phyloP scores from a whole-genome alignment of 176 grass and related monocot species.

The Musa troglodytarum region DNA sequence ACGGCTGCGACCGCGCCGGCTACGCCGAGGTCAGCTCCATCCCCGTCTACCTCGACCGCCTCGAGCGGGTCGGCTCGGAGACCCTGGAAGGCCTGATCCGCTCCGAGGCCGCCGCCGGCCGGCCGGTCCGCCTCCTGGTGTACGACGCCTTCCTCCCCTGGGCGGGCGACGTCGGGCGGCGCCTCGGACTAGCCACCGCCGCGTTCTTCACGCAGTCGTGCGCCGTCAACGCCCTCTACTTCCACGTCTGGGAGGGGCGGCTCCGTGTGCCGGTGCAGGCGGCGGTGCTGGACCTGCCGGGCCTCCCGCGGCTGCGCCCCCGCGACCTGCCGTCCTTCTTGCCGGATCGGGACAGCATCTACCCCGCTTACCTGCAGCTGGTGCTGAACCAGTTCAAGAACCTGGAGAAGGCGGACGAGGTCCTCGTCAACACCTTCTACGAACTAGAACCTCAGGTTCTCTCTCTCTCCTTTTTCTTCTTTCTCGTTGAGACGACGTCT shows the following conservation, averaged over 20 bases:
- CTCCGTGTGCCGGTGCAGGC: slow-evolving; percentile 29
- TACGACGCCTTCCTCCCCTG: slow-evolving; percentile 49
- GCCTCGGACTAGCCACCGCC: background rate
- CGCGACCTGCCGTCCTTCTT: slow-evolving; percentile 43
- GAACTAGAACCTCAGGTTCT: slow-evolving; percentile 47
- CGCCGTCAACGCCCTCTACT: slow-evolving; percentile 44
- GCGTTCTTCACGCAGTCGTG: slow-evolving; percentile 75
- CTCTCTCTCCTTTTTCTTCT: too few relatives aligned
- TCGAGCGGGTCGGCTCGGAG: slow-evolving; percentile 37
- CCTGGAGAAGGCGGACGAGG: slow-evolving; percentile 38
- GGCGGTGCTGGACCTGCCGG: slow-evolving; percentile 8
- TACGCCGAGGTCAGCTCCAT: slow-evolving; percentile 26
- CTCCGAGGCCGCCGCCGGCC: slow-evolving; percentile 25
- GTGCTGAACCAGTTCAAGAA: slow-evolving; percentile 48
- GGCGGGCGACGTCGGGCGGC: slow-evolving; percentile 9
- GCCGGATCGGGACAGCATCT: slow-evolving; percentile 9
- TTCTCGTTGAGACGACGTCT: background rate
- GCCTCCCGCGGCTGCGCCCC: slow-evolving; percentile 27
- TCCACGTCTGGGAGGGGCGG: slow-evolving; percentile 25
- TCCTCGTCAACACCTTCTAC: slow-evolving; percentile 66
- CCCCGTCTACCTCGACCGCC: slow-evolving; percentile 28
- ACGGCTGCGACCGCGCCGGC: slow-evolving; percentile 47
- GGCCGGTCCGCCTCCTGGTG: slow-evolving; percentile 39
- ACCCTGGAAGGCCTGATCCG: slow-evolving; percentile 43
- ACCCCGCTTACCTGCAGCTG: slow-evolving; percentile 33